A percentile compares a stretch with the other conserved stretches of the same genome.
These are phyloP conservation scores for Lophium mytilinum DNA, from an alignment of 495 filamentous ascomycete genomes.

Conservation along the genomic window DNA sequence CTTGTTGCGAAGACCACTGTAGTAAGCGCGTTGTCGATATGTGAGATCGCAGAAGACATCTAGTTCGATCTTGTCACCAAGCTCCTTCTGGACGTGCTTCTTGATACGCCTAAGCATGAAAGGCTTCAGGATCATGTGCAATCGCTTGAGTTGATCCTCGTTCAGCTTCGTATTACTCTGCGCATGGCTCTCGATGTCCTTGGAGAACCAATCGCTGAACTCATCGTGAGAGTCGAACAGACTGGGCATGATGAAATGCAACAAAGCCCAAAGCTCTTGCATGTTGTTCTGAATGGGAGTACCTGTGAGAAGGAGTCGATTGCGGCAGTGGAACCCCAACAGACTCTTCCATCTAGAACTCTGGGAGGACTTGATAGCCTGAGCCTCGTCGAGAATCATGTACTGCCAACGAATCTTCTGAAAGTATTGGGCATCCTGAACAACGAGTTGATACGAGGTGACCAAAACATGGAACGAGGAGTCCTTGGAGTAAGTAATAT, in stretches of 20 bases:
- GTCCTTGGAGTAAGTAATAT: slow-evolving; percentile 87
- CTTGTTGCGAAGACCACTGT: slow-evolving; percentile 82
- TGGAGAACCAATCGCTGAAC: slow-evolving; percentile 99
- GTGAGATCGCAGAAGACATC: slow-evolving; percentile 96
- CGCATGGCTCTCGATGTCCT: slow-evolving; percentile 97
- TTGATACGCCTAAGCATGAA: slow-evolving; percentile 99
- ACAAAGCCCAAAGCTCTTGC: slow-evolving; percentile 95
- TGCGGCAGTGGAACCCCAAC: slow-evolving; percentile 89
- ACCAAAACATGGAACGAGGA: slow-evolving; percentile 92
- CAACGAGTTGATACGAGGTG: slow-evolving; percentile 95
- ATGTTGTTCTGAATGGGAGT: slow-evolving; percentile 99
- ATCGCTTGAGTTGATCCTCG: slow-evolving; percentile 88
- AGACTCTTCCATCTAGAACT: slow-evolving; percentile 96
- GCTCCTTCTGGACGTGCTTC: slow-evolving; percentile 97
- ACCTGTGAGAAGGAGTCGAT: slow-evolving; percentile 87
- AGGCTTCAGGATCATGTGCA: slow-evolving; percentile 98
- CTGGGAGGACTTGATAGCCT: slow-evolving; percentile 96
- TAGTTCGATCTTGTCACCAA: slow-evolving; percentile 95
- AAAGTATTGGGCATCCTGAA: slow-evolving; percentile 91
- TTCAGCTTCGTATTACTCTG: slow-evolving; percentile 98
- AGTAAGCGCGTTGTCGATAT: slow-evolving; percentile 93
- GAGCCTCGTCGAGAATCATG: slow-evolving; percentile 98
- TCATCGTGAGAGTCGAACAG: slow-evolving; percentile 98
- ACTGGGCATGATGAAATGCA: slow-evolving; percentile 99
- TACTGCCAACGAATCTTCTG: slow-evolving; percentile 99